A percentile compares a stretch with the other conserved stretches of the same genome.
phyloP scores from a whole-genome alignment of 2,329 filamentous ascomycete genomes.

The Neonectria ditissima region DNA sequence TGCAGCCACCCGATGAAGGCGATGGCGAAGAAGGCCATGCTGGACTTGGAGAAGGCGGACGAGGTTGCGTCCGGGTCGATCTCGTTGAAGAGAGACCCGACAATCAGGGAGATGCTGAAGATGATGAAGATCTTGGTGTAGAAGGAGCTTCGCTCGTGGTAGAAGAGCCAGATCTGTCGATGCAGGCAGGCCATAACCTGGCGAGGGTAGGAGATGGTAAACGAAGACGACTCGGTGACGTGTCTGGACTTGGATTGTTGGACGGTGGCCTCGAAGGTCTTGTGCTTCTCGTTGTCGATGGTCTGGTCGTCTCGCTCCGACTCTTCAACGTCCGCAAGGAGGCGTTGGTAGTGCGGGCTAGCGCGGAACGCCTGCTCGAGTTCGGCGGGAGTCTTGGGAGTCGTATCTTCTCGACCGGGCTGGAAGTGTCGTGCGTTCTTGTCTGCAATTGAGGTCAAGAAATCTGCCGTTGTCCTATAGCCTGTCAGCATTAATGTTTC shows the following conservation, averaged over 20 bases:
- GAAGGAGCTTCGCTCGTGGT: conserved; percentile 20
- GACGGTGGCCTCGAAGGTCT: conserved; percentile 10
- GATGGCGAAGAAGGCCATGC: conserved; percentile 21
- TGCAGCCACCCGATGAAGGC: conserved; percentile 20
- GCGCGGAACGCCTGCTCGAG: conserved; percentile 72
- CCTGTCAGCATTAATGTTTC: not conserved
- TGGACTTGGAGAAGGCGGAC: conserved; percentile 20
- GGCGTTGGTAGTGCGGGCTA: conserved; percentile 68
- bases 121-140: conserved; percentile 21
- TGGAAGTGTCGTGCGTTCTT: conserved; percentile 75
- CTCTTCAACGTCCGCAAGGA: conserved; percentile 67
- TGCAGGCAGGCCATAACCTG: conserved; percentile 75
- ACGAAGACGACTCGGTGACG: conserved; percentile 19
- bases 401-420: conserved; percentile 69
- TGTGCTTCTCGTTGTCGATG: conserved; percentile 9
- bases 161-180: conserved; percentile 76
- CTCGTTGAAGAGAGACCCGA: conserved; percentile 13
- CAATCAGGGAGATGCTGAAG: conserved; percentile 16
- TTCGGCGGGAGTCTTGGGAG: conserved; percentile 75
- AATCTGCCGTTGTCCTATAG: conserved; percentile 59
- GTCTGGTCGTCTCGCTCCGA: conserved; percentile 55
- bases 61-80: conserved; percentile 19
- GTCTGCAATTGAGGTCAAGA: conserved; percentile 79
- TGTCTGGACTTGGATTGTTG: conserved; percentile 17
- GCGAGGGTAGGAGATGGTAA: conserved; percentile 68